These are phyloP conservation scores for Alloteropsis semialata DNA, from an alignment of 176 grass and related monocot genomes.

Conservation along the genomic window DNA sequence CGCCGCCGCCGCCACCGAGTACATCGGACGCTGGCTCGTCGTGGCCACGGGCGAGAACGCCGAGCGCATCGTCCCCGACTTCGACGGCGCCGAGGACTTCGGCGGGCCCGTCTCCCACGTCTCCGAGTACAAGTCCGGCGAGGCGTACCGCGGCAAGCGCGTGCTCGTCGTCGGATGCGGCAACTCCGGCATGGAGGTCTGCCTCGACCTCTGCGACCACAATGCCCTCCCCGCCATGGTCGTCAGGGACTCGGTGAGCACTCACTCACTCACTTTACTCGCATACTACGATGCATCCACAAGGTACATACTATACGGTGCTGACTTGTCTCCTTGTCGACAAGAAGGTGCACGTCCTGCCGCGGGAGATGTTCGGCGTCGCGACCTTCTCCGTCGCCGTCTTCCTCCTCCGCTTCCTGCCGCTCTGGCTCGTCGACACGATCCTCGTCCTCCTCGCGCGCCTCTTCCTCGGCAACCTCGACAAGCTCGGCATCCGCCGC, in stretches of 20 bases:
- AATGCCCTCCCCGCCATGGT: constrained; percentile 73
- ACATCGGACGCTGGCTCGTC: constrained; percentile 80
- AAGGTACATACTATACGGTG: too few species aligned
- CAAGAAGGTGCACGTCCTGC: constrained; percentile 79
- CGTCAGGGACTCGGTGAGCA: constrained; percentile 71
- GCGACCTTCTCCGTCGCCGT: constrained; percentile 71
- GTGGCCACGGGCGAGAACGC: constrained; percentile 89
- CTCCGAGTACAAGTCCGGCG: constrained; percentile 69
- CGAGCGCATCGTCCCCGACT: constrained; percentile 51
- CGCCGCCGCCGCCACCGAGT: constrained; percentile 17
- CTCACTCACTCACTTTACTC: too few species aligned
- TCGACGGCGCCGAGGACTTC: constrained; percentile 49
- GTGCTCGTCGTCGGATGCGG: constrained; percentile 82
- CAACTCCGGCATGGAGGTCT: constrained; percentile 90
- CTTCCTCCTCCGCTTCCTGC: constrained; percentile 59
- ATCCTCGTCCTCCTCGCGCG: constrained; percentile 63
- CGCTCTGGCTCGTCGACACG: constrained; percentile 60
- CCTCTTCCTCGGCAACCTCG: constrained; percentile 60
- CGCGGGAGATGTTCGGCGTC: constrained; percentile 62
- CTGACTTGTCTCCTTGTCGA: neutral
- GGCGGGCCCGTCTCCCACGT: constrained; percentile 43
- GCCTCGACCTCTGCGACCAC: constrained; percentile 77
- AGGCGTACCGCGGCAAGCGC: constrained; percentile 47
- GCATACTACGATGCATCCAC: too few species aligned
- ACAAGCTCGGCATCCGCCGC: constrained; percentile 51